Conservation (phyloP, 2,329 filamentous ascomycete species). For the Colletotrichum costaricense region DNA sequence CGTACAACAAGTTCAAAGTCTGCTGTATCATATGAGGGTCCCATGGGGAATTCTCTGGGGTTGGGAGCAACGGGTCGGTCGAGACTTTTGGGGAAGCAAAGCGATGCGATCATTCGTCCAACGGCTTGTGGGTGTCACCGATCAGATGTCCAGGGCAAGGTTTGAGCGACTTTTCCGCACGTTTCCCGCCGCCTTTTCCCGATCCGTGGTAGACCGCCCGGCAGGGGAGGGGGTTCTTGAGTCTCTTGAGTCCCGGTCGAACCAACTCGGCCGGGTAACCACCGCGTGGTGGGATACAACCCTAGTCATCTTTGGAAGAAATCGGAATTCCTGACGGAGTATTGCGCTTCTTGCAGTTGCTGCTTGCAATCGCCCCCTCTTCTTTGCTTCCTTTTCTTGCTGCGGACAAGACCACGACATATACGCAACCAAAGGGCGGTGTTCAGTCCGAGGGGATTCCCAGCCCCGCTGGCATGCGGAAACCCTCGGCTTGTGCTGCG, state of each 20-base stretch:
- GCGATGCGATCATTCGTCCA: conserved; percentile 25
- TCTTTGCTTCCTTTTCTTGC: not conserved
- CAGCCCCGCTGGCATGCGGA: conserved; percentile 30
- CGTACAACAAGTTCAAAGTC: not conserved
- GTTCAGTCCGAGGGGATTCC: conserved; percentile 19
- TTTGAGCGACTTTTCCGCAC: conserved; percentile 1
- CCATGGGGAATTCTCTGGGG: conserved; percentile 29
- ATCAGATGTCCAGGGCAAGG: not conserved
- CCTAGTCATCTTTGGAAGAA: not conserved
- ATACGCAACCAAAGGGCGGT: not conserved
- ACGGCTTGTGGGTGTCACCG: conserved; percentile 11
- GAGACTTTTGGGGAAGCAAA: conserved; percentile 31
- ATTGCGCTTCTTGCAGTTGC: not conserved
- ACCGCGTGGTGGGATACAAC: conserved; percentile 22
- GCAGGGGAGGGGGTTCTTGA: not conserved
- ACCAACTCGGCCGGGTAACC: conserved; percentile 21
- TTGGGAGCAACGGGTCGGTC: conserved; percentile 26
- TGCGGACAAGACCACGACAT: not conserved
- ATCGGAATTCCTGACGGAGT: not conserved
- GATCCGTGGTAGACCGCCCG: conserved; percentile 7
- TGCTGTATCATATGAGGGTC: conserved; percentile 5
- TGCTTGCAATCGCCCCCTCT: conserved; percentile 1
- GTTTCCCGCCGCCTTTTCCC: conserved; percentile 29
- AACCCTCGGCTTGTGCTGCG: conserved; percentile 37
- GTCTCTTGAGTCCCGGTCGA: not conserved